These are phyloP conservation scores for Aureobasidium leucospermi DNA, from an alignment of 2,329 filamentous ascomycete species.

Conservation along the genomic window DNA sequence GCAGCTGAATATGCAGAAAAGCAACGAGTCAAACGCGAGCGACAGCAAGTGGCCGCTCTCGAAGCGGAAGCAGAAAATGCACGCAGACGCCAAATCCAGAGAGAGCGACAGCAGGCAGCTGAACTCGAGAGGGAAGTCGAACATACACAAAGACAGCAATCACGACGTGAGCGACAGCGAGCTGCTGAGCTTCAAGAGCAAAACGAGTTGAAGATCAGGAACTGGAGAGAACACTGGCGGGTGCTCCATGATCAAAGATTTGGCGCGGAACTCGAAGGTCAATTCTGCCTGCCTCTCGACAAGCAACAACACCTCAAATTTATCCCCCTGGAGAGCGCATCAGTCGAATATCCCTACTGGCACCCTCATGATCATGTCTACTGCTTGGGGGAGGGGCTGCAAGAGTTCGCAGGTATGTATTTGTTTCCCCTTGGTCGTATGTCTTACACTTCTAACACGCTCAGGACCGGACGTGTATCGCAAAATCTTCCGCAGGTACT, in stretches of 20 bases:
- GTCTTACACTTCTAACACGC: not conserved
- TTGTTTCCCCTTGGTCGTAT: not conserved
- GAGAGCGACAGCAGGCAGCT: not conserved
- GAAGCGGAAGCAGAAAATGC: not conserved
- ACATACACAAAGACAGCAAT: not conserved
- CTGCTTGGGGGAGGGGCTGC: slow-evolving; percentile 16
- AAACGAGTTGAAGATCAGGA: not conserved
- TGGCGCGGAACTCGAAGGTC: slow-evolving; percentile 4
- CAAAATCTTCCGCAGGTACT: slow-evolving; percentile 22
- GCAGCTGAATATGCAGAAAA: not conserved
- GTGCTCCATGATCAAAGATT: slow-evolving; percentile 5
- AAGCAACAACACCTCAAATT: not conserved
- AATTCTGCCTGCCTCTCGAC: not conserved
- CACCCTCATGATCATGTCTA: not conserved
- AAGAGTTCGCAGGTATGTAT: slow-evolving; percentile 18
- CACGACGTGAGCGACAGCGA: not conserved
- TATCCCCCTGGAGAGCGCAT: not conserved
- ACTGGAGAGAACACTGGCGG: not conserved
- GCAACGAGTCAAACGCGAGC: too few species aligned
- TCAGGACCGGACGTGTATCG: slow-evolving; percentile 20
- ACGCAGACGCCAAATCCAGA: not conserved
- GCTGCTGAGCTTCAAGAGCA: not conserved
- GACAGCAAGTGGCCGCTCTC: too few species aligned
- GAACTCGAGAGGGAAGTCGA: not conserved
- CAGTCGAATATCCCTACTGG: not conserved